Conservation (phyloP, 2,329 filamentous ascomycete species). For the Aquanectria penicillioides region DNA sequence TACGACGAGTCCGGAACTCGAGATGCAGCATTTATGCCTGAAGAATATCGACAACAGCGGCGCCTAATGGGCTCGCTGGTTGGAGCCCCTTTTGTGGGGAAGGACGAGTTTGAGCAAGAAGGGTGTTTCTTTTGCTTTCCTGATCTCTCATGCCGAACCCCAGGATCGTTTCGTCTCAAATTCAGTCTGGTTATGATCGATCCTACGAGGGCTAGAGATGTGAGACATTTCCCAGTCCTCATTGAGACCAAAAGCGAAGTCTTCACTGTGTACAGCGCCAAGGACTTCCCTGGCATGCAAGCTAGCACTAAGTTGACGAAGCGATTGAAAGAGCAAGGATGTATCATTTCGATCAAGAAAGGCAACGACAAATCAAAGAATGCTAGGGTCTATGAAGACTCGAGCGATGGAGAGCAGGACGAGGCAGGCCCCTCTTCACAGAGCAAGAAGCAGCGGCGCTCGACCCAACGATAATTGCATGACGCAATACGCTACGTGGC, state of each 20-base stretch:
- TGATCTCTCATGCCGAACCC: constrained; percentile 81
- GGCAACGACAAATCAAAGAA: constrained; percentile 73
- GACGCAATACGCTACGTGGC: constrained; percentile 18
- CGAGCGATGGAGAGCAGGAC: constrained; percentile 56
- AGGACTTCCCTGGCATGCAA: constrained; percentile 87
- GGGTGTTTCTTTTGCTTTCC: constrained; percentile 90
- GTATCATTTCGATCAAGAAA: constrained; percentile 87
- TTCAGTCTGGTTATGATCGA: constrained; percentile 81
- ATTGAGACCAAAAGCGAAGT: constrained; percentile 69
- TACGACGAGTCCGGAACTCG: constrained; percentile 74
- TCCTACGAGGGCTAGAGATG: constrained; percentile 60
- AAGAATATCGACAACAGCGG: constrained; percentile 77
- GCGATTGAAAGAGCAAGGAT: constrained; percentile 79
- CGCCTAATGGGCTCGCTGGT: constrained; percentile 84
- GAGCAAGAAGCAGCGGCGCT: constrained; percentile 37
- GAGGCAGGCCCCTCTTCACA: constrained; percentile 33
- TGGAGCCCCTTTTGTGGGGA: constrained; percentile 78
- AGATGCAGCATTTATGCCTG: constrained; percentile 77
- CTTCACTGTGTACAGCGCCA: constrained; percentile 85
- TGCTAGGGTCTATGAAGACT: constrained; percentile 51
- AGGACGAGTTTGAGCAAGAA: constrained; percentile 76
- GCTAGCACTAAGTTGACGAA: constrained; percentile 80
- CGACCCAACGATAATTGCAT: constrained; percentile 24
- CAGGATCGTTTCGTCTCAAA: constrained; percentile 78
- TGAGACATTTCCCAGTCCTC: constrained; percentile 59